A percentile compares a stretch with the other conserved stretches of the same genome.
Conservation (phyloP, 1,139 yeast species). For the Lodderomyces theae region DNA sequence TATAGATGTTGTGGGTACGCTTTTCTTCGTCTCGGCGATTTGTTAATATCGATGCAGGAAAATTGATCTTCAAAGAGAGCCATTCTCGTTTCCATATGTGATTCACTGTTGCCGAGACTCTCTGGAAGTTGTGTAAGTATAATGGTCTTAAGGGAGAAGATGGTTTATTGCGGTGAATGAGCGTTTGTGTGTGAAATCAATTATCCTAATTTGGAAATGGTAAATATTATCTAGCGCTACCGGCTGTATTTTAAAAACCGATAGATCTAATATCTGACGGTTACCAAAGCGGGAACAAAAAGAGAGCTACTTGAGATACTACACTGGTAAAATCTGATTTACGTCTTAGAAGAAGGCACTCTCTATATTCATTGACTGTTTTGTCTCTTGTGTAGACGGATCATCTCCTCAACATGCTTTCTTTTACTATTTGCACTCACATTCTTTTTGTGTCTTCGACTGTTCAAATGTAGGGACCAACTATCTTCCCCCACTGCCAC, state of each 20-base stretch:
- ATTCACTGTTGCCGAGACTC: neutral
- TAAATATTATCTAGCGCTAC: slow-evolving; percentile 1
- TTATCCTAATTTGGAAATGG: neutral
- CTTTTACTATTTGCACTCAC: slow-evolving; percentile 18
- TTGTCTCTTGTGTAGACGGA: slow-evolving; percentile 4
- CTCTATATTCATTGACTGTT: too few species aligned
- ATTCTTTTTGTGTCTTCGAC: slow-evolving; percentile 56
- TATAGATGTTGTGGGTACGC: slow-evolving; percentile 23
- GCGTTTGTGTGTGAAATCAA: neutral
- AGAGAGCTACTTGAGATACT: too few species aligned
- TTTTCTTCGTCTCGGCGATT: slow-evolving; percentile 22
- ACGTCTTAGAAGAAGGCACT: too few species aligned
- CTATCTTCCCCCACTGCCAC: slow-evolving; percentile 72
- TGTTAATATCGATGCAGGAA: slow-evolving; percentile 24
- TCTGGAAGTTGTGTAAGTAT: neutral
- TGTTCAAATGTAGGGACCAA: slow-evolving; percentile 64
- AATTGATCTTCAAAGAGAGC: slow-evolving; percentile 26
- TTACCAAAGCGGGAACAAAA: too few species aligned
- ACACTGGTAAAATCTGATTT: too few species aligned
- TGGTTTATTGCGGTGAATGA: neutral
- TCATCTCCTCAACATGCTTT: slow-evolving; percentile 15
- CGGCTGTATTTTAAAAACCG: neutral
- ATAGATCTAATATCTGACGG: too few species aligned
- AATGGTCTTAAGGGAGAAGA: neutral
- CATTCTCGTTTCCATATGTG: slow-evolving; percentile 3